These are phyloP conservation scores for Annulohypoxylon maeteangense DNA, from an alignment of 495 filamentous ascomycete species.

Conservation along the genomic window DNA sequence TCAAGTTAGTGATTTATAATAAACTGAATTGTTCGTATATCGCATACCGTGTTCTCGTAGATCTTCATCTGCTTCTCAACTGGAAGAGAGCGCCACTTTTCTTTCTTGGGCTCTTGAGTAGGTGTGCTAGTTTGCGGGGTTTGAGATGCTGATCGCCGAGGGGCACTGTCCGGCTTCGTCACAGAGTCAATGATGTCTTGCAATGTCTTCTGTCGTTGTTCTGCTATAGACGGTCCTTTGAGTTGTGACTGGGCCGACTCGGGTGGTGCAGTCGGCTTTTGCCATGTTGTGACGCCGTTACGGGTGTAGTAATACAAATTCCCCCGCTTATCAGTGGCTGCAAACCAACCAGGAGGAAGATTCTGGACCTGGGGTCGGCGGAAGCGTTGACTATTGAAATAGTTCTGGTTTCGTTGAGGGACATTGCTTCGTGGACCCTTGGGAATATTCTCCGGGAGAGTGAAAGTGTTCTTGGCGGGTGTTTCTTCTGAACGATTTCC, in stretches of 20 bases:
- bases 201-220: constrained; percentile 64
- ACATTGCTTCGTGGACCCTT: constrained; percentile 74
- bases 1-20: constrained; percentile 37
- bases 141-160: constrained; percentile 60
- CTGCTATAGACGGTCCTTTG: constrained; percentile 70
- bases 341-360: constrained; percentile 84
- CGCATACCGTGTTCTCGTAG: constrained; percentile 87
- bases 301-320: constrained; percentile 83
- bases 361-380: constrained; percentile 64
- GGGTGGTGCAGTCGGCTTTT: constrained; percentile 71
- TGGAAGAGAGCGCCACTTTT: constrained; percentile 82
- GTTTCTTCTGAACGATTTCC: constrained; percentile 67
- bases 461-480: constrained; percentile 50
- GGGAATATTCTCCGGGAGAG: constrained; percentile 63
- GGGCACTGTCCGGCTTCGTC: constrained; percentile 68
- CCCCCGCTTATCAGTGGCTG: constrained; percentile 71
- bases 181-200: constrained; percentile 89
- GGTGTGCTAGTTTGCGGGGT: constrained; percentile 72
- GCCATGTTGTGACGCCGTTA: constrained; percentile 81
- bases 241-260: constrained; percentile 68
- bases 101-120: constrained; percentile 72
- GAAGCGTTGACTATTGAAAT: constrained; percentile 67
- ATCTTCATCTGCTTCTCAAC: constrained; percentile 91
- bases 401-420: constrained; percentile 69
- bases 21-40: not conserved